These are phyloP conservation scores for Eucalyptus tenuipes DNA, from an alignment of 345 rosid species.

Conservation along the genomic window DNA sequence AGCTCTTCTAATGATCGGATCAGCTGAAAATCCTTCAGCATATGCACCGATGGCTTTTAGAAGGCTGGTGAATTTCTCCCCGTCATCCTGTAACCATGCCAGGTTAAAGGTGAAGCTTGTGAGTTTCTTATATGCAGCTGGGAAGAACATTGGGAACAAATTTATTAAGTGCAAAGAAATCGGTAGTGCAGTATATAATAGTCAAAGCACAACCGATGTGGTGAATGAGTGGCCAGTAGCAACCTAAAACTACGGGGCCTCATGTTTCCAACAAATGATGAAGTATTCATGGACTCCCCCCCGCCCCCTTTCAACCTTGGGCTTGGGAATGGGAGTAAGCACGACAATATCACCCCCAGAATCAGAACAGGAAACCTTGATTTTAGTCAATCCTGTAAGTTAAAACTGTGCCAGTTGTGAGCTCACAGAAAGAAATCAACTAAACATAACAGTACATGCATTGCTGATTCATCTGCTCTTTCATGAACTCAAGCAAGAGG, in stretches of 20 bases:
- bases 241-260: neutral
- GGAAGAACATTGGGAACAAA: neutral
- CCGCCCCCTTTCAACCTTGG: neutral
- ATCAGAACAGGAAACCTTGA: neutral
- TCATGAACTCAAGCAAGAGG: neutral
- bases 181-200: neutral
- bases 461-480: neutral
- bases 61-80: constrained; percentile 73
- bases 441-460: neutral
- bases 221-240: neutral
- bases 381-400: neutral
- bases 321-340: neutral
- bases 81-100: constrained; percentile 49
- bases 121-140: neutral
- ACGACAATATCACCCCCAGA: neutral
- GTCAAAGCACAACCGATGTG: neutral
- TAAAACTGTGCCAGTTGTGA: neutral
- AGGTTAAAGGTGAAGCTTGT: neutral
- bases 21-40: constrained; percentile 92
- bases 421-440: neutral
- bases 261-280: neutral
- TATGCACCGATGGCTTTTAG: constrained; percentile 67
- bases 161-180: neutral
- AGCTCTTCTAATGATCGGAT: constrained; percentile 58
- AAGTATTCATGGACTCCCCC: neutral